Evolutionary conservation across 192 early-diverging fungal species (phyloP).

Genomic region (Umbelopsis ramanniana): DNA sequence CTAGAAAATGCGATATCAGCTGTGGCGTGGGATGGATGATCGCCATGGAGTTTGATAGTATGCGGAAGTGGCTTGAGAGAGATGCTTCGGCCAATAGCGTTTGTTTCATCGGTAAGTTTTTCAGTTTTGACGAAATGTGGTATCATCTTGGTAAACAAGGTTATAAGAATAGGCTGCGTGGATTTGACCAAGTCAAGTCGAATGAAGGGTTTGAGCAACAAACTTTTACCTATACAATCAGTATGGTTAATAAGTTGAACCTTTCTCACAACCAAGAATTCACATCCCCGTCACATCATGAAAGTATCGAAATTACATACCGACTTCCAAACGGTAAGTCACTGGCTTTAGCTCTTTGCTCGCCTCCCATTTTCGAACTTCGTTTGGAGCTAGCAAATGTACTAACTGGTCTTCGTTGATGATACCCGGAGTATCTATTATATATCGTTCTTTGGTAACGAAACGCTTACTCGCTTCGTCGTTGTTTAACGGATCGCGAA

Average conservation of each 20-base stretch:
- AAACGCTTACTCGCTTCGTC: constrained; percentile 26
- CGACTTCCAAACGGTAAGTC: constrained; percentile 56
- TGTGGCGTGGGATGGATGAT: constrained; percentile 48
- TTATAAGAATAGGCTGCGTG: constrained; percentile 51
- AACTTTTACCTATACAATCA: constrained; percentile 39
- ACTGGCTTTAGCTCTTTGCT: constrained; percentile 52
- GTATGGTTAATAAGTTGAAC: not conserved
- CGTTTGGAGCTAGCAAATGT: constrained; percentile 50
- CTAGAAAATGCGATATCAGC: constrained; percentile 65
- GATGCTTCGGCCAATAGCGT: constrained; percentile 35
- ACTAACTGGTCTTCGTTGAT: constrained; percentile 58
- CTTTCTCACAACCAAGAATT: not conserved
- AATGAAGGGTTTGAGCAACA: constrained; percentile 61
- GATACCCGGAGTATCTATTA: constrained; percentile 69
- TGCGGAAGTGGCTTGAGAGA: constrained; percentile 44
- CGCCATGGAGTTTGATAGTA: constrained; percentile 45
- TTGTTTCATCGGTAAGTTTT: constrained; percentile 45
- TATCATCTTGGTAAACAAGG: constrained; percentile 55
- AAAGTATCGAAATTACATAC: constrained; percentile 15
- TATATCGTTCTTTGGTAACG: constrained; percentile 34
- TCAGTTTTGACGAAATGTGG: constrained; percentile 62
- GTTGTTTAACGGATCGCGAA: constrained; percentile 41
- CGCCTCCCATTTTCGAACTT: constrained; percentile 53
- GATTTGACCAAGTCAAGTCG: constrained; percentile 61
- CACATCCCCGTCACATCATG: not conserved